Evolutionary conservation across 2,329 filamentous ascomycete genomes (phyloP), one percentile per base, ranked within the genome.

Genomic region (Diaporthe eres): DNA sequence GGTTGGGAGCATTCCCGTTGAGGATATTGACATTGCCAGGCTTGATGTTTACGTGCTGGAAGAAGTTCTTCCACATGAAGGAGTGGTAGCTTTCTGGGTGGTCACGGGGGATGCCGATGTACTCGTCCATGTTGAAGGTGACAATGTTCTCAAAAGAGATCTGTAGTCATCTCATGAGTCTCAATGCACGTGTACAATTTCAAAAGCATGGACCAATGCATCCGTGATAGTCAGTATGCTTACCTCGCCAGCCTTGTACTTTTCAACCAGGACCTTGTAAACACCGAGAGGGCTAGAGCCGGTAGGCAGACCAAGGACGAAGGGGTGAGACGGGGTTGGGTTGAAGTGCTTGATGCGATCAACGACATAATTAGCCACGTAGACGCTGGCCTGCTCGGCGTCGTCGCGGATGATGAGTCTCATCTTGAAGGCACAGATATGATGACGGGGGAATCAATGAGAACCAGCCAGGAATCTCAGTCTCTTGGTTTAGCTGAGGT

Each of bases 21-120:
- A 95, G 88, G 80, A 95, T 93, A 82, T 95, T 91, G 78, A 95
- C 91, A 77, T 88, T 94, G 77, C 88, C 87, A 0, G 93, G 93
- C 73, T 90, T 88, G 77, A 95, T 91, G 82, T 95, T 92, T 79
- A 95, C 90, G 78, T 88, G 93, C 58, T 91, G 92, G 86, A 96
- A 95, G 85, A 95, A 94, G 84, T 95, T 89, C 84, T 91, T 92
- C 88, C 94, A 95, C 94, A 95, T 95, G 86, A 95, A 96, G 80
- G 91, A 92, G 86, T 95, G 93, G 84, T 95, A 95, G 82, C 91
- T 93, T 82, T 95, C 92, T 5, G 93, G 92, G 83, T 95, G 94
- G 79, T 94, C 92, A 78, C 92, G 89, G 28, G 93, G 91, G 68
- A 95, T 88, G 65, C 91, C 92, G 77, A 95, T 92, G 81, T 95